Base-by-base conservation (phyloP, 352 stramenopile genomes). In the Globisporangium lucens region DNA sequence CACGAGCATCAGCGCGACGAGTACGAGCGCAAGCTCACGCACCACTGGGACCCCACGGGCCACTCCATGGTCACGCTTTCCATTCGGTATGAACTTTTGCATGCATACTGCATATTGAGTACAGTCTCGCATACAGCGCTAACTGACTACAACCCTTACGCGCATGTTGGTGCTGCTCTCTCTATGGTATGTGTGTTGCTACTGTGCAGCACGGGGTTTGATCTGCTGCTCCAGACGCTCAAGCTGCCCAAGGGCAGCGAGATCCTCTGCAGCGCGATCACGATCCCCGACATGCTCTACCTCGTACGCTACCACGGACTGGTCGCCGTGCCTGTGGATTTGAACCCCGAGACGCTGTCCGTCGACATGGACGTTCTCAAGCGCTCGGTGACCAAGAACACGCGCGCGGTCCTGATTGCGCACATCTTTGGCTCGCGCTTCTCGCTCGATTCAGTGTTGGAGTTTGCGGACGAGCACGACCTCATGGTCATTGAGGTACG, bases 221-320 rank as follows among this genome's bases (percentile, higher is more conserved):
- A 95, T 63, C 73, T 93, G 55, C 66, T 95, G 38, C 65, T 95
- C 47, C 80, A 92, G 68, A 89, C 86, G 38, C 78, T 93, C 30
- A 77, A 85, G 61, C 76, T 93, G n/a, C 84, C 85, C 7, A 49
- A 38, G 27, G 84, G 83, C 17, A 90, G 75, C 61, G 80, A 93
- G 63, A 80, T 95, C 53, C 73, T 95, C 20, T 92, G 86, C 67
- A 91, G 80, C 71, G 85, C 88, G 30, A 87, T 95, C 46, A 95
- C 88, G 8, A 95, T 95, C 69, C 84, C 85, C 0, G 88, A 95
- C 67, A 94, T 95, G 88, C 74, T 95, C 55, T 87, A 93, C 70
- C 70, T 94, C 36, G 67, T 94, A 55, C 72, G 76, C 9, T 85
- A 90, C 57, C 86, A 95, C 74, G 82, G 75, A 4, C 69, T 95